A percentile compares a stretch with the other conserved stretches of the same genome.
Evolutionary conservation across 1,139 yeast species (phyloP).

Genomic region (Yamadazyma pseudoaaseri): DNA sequence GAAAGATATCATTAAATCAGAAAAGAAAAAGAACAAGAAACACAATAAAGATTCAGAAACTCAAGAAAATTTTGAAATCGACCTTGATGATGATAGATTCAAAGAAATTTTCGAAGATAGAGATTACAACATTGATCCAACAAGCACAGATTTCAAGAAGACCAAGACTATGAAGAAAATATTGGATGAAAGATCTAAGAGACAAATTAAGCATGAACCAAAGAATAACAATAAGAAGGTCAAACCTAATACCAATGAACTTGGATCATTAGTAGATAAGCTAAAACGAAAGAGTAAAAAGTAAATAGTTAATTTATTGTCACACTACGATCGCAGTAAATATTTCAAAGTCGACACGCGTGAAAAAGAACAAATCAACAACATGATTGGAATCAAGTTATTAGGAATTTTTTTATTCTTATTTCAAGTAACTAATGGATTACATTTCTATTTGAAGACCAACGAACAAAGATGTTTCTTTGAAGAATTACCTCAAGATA

Average conservation of each 20-base stretch:
- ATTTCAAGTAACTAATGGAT: conserved; percentile 25
- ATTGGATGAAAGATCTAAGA: conserved; percentile 68
- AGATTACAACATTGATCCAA: conserved; percentile 89
- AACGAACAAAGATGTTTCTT: conserved; percentile 47
- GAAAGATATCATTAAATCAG: conserved; percentile 75
- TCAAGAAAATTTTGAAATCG: conserved; percentile 68
- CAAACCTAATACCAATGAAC: conserved; percentile 9
- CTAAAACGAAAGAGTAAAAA: conserved; percentile 30
- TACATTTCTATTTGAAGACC: conserved; percentile 47
- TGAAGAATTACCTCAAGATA: conserved; percentile 43
- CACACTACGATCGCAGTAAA: conserved; percentile 1
- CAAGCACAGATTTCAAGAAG: conserved; percentile 82
- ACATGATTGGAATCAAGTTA: conserved; percentile 9
- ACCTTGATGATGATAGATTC: conserved; percentile 82
- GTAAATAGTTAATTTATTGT: no score
- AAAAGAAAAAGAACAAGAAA: conserved; percentile 54
- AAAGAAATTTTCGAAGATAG: conserved; percentile 83
- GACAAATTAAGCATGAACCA: conserved; percentile 24
- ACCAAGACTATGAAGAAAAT: conserved; percentile 85
- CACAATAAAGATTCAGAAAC: conserved; percentile 40
- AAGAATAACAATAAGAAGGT: conserved; percentile 7
- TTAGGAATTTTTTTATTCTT: conserved; percentile 15
- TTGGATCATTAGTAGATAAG: conserved; percentile 33
- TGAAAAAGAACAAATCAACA: conserved; percentile 5
- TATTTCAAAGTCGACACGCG: conserved; percentile 5